Evolutionary conservation across 805 yeast species (phyloP), one percentile per base, ranked within the genome.

Genomic region (Starmerella apis): DNA sequence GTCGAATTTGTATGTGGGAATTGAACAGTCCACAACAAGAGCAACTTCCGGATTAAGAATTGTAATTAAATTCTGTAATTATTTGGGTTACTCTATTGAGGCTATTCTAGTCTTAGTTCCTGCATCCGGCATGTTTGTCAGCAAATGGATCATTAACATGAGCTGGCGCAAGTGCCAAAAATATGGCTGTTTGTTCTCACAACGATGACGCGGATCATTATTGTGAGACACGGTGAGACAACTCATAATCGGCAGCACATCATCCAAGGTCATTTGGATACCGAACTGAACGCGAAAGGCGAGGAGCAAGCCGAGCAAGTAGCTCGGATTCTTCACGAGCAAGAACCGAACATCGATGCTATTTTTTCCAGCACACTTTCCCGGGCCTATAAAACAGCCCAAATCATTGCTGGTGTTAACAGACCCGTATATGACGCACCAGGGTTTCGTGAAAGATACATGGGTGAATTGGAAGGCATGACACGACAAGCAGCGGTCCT

Each of bases 171-270:
- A n/a, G n/a, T n/a, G n/a, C n/a, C n/a, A n/a, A n/a, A n/a, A n/a
- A n/a, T n/a, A n/a, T n/a, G n/a, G n/a, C n/a, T n/a, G n/a, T n/a
- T n/a, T n/a, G n/a, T n/a, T n/a, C n/a, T n/a, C n/a, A n/a, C n/a
- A n/a, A n/a, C n/a, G n/a, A 25, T 19, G 30, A 57, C 59, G 59
- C 32, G 55, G 11, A 30, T 60, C 14, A 28, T 52, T 3, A 25
- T 59, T 0, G 24, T 60, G 7, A 41, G 63, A 13, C 63, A 60
- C 32, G 63, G 63, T 35, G 62, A 60, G 32, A 60, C 63, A 1
- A 53, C 50, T 24, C 46, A 47, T 27, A 60, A 60, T 38, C 43
- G 31, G n/a, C 56, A 51, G 48, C 27, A 51, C 19, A 35, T 58
- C 2, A 47, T 59, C 14, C 63, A 60, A 43, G 63, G 63, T 16